Conservation (phyloP, 352 stramenopile species). For the Pythium folliculosum region DNA sequence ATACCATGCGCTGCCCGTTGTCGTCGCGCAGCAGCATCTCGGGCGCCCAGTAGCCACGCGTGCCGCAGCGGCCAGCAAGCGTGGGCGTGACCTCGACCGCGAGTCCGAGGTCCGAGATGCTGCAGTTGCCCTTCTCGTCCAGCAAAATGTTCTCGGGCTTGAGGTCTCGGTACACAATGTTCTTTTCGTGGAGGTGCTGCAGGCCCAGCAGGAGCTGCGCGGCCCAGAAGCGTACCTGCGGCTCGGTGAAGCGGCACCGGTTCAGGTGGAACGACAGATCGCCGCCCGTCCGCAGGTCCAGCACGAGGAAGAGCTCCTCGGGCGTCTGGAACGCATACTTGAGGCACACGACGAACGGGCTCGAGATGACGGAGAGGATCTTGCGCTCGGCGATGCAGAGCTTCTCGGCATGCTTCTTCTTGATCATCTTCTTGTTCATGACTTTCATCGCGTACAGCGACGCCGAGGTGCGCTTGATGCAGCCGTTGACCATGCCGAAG, state of each 20-base stretch:
- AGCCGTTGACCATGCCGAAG: slow-evolving; percentile 97
- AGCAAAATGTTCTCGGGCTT: slow-evolving; percentile 88
- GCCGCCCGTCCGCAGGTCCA: slow-evolving; percentile 97
- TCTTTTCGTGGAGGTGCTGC: slow-evolving; percentile 88
- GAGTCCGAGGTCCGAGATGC: slow-evolving; percentile 96
- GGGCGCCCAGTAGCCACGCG: slow-evolving; percentile 93
- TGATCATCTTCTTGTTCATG: slow-evolving; percentile 89
- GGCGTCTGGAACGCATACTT: slow-evolving; percentile 95
- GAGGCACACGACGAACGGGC: slow-evolving; percentile 95
- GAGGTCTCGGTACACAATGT: slow-evolving; percentile 90
- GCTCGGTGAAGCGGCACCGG: slow-evolving; percentile 65
- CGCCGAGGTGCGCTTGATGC: slow-evolving; percentile 92
- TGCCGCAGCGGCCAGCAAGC: slow-evolving; percentile 73
- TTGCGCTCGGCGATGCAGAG: slow-evolving; percentile 76
- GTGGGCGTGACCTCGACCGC: slow-evolving; percentile 92
- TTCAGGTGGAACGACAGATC: slow-evolving; percentile 92
- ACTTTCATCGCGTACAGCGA: slow-evolving; percentile 87
- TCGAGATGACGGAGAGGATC: slow-evolving; percentile 73
- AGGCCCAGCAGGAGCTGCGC: slow-evolving; percentile 75
- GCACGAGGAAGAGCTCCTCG: slow-evolving; percentile 96
- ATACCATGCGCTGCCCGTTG: slow-evolving; percentile 92
- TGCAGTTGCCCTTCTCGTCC: slow-evolving; percentile 94
- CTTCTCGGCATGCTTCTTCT: slow-evolving; percentile 92
- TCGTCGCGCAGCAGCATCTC: slow-evolving; percentile 95
- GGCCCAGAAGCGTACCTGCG: slow-evolving; percentile 79